Conservation (phyloP, 1,284 basidiomycete genomes). For the Melampsora larici-populina region DNA sequence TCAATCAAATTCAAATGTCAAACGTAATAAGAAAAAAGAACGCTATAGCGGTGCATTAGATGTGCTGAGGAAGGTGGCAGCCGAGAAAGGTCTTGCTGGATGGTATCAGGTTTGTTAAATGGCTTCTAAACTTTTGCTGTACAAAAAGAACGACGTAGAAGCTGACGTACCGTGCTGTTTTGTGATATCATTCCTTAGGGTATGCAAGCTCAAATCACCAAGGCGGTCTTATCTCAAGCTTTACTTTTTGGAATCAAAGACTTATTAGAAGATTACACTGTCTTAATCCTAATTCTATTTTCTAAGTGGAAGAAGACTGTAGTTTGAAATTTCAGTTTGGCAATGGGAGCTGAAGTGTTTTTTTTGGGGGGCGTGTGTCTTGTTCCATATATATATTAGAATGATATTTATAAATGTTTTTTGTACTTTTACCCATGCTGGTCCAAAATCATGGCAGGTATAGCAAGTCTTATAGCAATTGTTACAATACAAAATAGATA, state of each 20-base stretch:
- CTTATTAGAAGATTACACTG: constrained; percentile 42
- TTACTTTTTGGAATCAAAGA: constrained; percentile 42
- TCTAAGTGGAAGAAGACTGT: constrained; percentile 14
- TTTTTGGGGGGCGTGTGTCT: too few species aligned
- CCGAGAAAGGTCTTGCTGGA: constrained; percentile 65
- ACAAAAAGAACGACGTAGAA: too few species aligned
- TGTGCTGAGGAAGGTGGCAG: constrained; percentile 70
- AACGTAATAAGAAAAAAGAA: constrained; percentile 50
- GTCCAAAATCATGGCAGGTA: neutral
- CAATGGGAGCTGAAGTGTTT: too few species aligned
- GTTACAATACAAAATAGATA: too few species aligned
- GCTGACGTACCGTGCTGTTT: too few species aligned
- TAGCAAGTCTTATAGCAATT: too few species aligned
- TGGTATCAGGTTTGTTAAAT: constrained; percentile 71
- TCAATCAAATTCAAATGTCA: constrained; percentile 9
- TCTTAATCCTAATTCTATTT: constrained; percentile 30
- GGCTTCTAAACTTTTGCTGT: neutral
- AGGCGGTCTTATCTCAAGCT: constrained; percentile 79
- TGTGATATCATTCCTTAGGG: constrained; percentile 58
- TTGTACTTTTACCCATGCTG: neutral
- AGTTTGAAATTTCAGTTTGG: neutral
- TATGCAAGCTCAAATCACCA: constrained; percentile 83
- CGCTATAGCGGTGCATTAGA: constrained; percentile 69
- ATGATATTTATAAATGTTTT: neutral
- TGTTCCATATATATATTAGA: too few species aligned